phyloP scores from a whole-genome alignment of 2,329 filamentous ascomycete genomes.

The Pyricularia sp. region DNA sequence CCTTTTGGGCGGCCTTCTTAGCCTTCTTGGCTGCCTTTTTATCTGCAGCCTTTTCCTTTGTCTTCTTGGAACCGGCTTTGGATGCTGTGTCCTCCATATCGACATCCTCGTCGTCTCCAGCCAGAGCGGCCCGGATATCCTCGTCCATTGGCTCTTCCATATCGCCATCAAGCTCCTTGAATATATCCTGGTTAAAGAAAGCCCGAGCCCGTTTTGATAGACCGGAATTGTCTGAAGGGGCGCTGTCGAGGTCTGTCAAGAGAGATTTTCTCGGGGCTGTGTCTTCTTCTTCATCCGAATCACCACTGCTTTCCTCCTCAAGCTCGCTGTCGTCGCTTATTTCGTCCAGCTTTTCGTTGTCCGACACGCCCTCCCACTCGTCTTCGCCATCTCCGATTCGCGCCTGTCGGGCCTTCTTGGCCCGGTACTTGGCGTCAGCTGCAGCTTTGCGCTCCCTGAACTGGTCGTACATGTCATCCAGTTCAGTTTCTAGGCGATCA shows the following conservation, averaged over 20 bases:
- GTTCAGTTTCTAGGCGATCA: constrained; percentile 68
- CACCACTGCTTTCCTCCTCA: constrained; percentile 49
- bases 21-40: constrained; percentile 14
- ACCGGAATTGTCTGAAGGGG: constrained; percentile 35
- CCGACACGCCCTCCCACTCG: constrained; percentile 85
- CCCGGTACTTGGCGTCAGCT: constrained; percentile 73
- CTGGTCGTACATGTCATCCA: constrained; percentile 77
- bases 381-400: constrained; percentile 50
- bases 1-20: constrained; percentile 14
- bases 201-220: constrained; percentile 75
- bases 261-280: constrained; percentile 31
- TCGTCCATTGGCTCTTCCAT: constrained; percentile 36
- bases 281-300: constrained; percentile 41
- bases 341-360: constrained; percentile 38
- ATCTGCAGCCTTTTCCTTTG: constrained; percentile 2
- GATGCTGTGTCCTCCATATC: constrained; percentile 24
- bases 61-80: constrained; percentile 23
- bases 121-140: constrained; percentile 6
- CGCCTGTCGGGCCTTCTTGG: constrained; percentile 75
- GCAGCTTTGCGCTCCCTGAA: constrained; percentile 72
- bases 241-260: constrained; percentile 48
- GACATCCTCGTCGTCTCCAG: constrained; percentile 16
- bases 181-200: constrained; percentile 94
- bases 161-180: constrained; percentile 64
- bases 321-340: constrained; percentile 33